phyloP scores from a whole-genome alignment of 129 eudicot species.

The Glebionis coronaria region DNA sequence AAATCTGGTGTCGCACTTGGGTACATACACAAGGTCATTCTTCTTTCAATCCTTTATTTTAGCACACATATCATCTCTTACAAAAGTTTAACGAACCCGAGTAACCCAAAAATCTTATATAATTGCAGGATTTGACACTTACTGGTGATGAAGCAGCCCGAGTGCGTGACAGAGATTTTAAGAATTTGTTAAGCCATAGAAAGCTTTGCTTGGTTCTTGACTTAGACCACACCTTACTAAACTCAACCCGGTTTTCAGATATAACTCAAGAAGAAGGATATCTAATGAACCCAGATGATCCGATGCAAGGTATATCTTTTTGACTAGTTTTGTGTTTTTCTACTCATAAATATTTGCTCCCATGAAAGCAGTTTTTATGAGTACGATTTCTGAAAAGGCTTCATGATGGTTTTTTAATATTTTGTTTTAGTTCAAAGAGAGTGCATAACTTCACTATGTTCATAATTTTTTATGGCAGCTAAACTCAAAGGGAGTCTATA shows the following conservation, averaged over 20 bases:
- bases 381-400: too few relatives aligned
- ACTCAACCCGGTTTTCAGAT: constrained; percentile 64
- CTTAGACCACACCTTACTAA: constrained; percentile 87
- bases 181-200: constrained; percentile 53
- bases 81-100: constrained; percentile 7
- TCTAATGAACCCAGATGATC: constrained; percentile 45
- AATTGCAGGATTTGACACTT: constrained; percentile 71
- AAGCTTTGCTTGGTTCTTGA: constrained; percentile 85
- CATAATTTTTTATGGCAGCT: constrained; percentile 1
- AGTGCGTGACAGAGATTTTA: constrained; percentile 62
- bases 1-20: constrained; percentile 71
- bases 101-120: constrained; percentile 11
- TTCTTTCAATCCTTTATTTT: constrained; percentile 10
- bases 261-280: constrained; percentile 63
- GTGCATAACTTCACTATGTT: background rate
- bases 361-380: background rate
- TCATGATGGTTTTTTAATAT: too few relatives aligned
- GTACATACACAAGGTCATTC: constrained; percentile 75
- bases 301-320: constrained; percentile 58
- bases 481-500: constrained; percentile 11
- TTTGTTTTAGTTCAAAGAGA: too few relatives aligned
- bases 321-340: background rate
- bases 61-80: constrained; percentile 13
- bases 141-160: constrained; percentile 59
- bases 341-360: constrained; percentile 14